Percentiles rank a stretch among this genome's conserved stretches.
Evolutionary conservation across 202 grass and related monocot species (phyloP).

Genomic region (Saccharum hybrid): DNA sequence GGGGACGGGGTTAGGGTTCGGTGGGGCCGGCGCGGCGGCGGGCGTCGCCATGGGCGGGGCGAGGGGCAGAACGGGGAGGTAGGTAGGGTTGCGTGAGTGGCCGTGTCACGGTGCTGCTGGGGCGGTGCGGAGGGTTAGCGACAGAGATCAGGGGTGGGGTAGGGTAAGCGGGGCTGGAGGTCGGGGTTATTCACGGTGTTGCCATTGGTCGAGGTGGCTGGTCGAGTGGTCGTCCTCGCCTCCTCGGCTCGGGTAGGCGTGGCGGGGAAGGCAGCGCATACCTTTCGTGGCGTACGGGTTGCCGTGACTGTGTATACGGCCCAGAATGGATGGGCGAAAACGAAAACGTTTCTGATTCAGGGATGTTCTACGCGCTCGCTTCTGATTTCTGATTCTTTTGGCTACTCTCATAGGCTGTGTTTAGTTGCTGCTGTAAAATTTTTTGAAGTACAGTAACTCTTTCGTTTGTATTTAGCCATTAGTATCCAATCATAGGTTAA

Average conservation of each 20-base stretch:
- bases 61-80: background rate
- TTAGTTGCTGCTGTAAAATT: too few relatives aligned
- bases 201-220: background rate
- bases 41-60: conserved; percentile 47
- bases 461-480: too few relatives aligned
- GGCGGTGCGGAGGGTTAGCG: background rate
- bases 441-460: too few relatives aligned
- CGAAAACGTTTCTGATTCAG: background rate
- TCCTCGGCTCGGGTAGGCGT: background rate
- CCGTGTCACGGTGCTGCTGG: background rate
- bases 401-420: too few relatives aligned
- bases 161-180: background rate
- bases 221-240: background rate
- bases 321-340: background rate
- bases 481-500: too few relatives aligned
- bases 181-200: background rate
- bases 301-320: background rate
- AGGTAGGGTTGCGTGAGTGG: background rate
- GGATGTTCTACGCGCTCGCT: background rate
- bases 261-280: conserved; percentile 31
- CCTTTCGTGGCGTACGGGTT: conserved; percentile 33
- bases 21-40: conserved; percentile 27
- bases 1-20: conserved; percentile 52
- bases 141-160: background rate
- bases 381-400: background rate